Base-by-base conservation (phyloP, 192 early-diverging fungal species). In the Geranomyces michiganensis region DNA sequence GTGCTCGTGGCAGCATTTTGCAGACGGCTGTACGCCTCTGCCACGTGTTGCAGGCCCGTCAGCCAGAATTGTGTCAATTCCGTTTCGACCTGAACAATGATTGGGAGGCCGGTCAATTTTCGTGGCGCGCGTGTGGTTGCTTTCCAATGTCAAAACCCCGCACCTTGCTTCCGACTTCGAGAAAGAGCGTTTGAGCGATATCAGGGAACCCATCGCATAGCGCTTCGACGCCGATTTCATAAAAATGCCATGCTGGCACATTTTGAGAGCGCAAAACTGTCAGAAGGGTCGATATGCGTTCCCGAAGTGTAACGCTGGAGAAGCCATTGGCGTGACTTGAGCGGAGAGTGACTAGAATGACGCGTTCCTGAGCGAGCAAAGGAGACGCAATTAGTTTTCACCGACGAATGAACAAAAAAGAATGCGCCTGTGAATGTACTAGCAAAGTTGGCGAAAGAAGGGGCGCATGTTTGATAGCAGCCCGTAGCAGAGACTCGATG, bases 41-140 rank as follows among this genome's bases (percentile, higher is more conserved):
- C 62, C 12, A 64, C 41, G 62, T 41, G 1, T 64, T 64, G 62
- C 41, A 64, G n/a, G 21, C 41, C 27, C 2, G 62, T 43, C 5
- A 64, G 62, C 62, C 62, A 64, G 62, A 64, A 64, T 4, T 4
- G 41, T 5, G 62, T 45, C 19, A 14, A 1, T 21, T 64, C 62
- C 3, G 62, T 26, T 13, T 64, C 41, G 4, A 41, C 62, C 43
- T 64, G n/a, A 12, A 21, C 5, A 60, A 19, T 6, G 30, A 7
- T n/a, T 53, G 51, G 3, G 6, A 24, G 51, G 51, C n/a, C 7
- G 51, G 51, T 53, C 7, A 24, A 6, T 15, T 53, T 53, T 53
- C n/a, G n/a, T n/a, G n/a, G n/a, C n/a, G n/a, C n/a, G n/a, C n/a
- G 51, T 26, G 24, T n/a, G 6, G 3, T 26, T 60, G 21, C 31